A percentile compares a stretch with the other conserved stretches of the same genome.
Conservation (phyloP, 805 yeast genomes). For the Kodamaea hsintzibuensis region DNA sequence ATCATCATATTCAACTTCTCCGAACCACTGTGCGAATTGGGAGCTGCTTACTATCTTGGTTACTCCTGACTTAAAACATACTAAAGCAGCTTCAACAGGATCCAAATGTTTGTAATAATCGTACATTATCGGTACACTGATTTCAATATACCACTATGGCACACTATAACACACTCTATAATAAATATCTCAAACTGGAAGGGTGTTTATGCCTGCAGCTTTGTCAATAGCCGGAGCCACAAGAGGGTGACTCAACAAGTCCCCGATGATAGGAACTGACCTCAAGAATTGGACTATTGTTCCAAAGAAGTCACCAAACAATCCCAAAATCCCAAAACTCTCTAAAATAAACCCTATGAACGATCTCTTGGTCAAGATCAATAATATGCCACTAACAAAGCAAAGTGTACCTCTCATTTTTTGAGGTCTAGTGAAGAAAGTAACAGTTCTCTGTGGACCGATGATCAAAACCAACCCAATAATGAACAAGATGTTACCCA, state of each 20-base stretch:
- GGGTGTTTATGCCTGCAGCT: conserved; percentile 43
- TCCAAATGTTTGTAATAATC: background rate
- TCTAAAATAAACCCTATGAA: conserved; percentile 85
- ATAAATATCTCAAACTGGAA: conserved; percentile 31
- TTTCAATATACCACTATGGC: background rate
- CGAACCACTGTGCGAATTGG: too few species aligned
- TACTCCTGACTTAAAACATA: too few species aligned
- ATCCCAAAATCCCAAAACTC: conserved; percentile 81
- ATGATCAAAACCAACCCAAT: conserved; percentile 85
- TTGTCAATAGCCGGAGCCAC: conserved; percentile 68
- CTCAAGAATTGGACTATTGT: conserved; percentile 84
- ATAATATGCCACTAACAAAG: conserved; percentile 69
- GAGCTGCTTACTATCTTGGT: too few species aligned
- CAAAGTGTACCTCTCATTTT: conserved; percentile 86
- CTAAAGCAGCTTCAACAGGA: too few species aligned
- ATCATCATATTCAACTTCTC: too few species aligned
- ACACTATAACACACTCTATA: conserved; percentile 3
- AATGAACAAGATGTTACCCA: conserved; percentile 80
- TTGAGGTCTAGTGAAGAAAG: conserved; percentile 82
- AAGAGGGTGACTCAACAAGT: conserved; percentile 73
- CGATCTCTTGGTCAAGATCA: conserved; percentile 75
- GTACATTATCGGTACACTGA: background rate
- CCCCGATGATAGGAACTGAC: conserved; percentile 86
- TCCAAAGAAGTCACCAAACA: conserved; percentile 93
- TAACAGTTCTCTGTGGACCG: conserved; percentile 80